These are phyloP conservation scores for Diplodia intermedia DNA, from an alignment of 2,329 filamentous ascomycete genomes.

Conservation along the genomic window DNA sequence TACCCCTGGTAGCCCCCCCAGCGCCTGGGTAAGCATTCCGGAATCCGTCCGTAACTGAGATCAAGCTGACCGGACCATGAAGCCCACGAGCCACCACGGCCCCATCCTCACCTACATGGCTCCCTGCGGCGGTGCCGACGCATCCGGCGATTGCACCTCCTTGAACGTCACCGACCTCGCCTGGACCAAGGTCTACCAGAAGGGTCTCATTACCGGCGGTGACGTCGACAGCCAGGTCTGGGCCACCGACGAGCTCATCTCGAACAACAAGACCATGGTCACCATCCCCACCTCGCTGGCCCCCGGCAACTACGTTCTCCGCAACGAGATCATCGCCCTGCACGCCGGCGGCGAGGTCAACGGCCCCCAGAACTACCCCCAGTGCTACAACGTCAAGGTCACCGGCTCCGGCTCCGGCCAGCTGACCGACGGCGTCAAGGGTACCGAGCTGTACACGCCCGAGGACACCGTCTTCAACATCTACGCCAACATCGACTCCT, in stretches of 20 bases:
- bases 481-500: constrained; percentile 23
- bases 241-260: constrained; percentile 37
- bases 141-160: constrained; percentile 43
- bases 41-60: neutral
- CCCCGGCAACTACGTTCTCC: constrained; percentile 46
- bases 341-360: constrained; percentile 45
- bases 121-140: constrained; percentile 36
- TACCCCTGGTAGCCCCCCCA: constrained; percentile 8
- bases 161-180: constrained; percentile 42
- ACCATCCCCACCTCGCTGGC: constrained; percentile 45
- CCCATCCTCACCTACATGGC: constrained; percentile 39
- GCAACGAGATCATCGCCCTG: constrained; percentile 44
- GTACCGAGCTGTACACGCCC: constrained; percentile 42
- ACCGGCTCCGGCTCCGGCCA: constrained; percentile 41
- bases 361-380: constrained; percentile 46
- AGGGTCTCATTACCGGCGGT: constrained; percentile 43
- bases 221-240: constrained; percentile 47
- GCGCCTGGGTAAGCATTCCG: constrained; percentile 13
- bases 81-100: constrained; percentile 28
- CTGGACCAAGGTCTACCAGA: constrained; percentile 47
- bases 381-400: constrained; percentile 47
- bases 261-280: constrained; percentile 41
- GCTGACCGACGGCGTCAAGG: constrained; percentile 40
- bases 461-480: constrained; percentile 36
- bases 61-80: neutral